A percentile compares a stretch with the other conserved stretches of the same genome.
These are phyloP conservation scores for Blastocystis sp. DNA, from an alignment of 352 stramenopile species.

Conservation along the genomic window DNA sequence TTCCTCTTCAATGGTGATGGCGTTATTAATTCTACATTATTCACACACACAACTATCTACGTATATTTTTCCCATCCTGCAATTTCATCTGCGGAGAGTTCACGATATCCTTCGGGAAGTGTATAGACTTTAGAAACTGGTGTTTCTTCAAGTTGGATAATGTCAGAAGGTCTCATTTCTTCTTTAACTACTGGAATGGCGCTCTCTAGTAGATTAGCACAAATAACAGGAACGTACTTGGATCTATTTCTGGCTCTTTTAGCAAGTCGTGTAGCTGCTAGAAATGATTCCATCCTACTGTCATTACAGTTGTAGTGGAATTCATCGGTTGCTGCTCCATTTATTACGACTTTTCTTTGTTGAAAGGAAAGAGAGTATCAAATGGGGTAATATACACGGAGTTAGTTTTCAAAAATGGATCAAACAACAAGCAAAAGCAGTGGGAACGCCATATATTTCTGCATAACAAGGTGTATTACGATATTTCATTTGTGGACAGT, in stretches of 20 bases:
- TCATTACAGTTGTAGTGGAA: background rate
- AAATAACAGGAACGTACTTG: background rate
- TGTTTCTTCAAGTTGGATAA: background rate
- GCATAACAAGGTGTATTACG: too few species aligned
- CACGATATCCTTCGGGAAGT: background rate
- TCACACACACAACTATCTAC: background rate
- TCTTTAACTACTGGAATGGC: background rate
- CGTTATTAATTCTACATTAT: background rate
- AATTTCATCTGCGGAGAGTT: background rate
- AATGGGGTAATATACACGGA: background rate
- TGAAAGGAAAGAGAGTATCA: background rate
- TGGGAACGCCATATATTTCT: too few species aligned
- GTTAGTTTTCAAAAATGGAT: background rate
- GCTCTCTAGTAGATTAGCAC: background rate
- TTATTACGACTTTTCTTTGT: background rate
- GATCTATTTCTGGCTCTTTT: background rate
- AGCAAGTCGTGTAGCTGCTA: background rate
- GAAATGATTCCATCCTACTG: background rate
- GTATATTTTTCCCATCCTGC: background rate
- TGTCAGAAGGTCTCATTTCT: background rate
- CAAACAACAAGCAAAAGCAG: background rate
- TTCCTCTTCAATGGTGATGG: constrained; percentile 6
- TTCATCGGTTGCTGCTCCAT: background rate
- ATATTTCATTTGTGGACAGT: too few species aligned
- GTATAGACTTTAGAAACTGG: background rate